These are phyloP conservation scores for Penicillium palitans DNA, from an alignment of 2,329 filamentous ascomycete species.

Conservation along the genomic window DNA sequence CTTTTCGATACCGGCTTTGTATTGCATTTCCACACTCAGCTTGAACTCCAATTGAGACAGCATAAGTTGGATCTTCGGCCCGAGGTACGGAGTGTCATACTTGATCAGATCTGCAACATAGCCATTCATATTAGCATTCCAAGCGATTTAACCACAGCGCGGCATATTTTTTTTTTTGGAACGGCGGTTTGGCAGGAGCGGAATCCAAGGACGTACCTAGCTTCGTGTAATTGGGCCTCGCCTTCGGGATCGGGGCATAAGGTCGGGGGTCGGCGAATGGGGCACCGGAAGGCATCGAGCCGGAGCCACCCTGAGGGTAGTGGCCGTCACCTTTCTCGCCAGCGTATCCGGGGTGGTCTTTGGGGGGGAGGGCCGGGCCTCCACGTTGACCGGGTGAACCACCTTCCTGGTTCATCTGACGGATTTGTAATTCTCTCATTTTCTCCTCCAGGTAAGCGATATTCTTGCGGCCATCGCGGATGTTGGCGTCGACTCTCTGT, in stretches of 20 bases:
- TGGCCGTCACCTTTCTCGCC: slow-evolving; percentile 56
- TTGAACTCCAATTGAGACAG: slow-evolving; percentile 98
- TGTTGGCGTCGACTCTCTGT: slow-evolving; percentile 87
- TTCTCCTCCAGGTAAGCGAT: slow-evolving; percentile 95
- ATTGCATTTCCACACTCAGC: slow-evolving; percentile 97
- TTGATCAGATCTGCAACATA: slow-evolving; percentile 82
- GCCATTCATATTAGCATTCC: slow-evolving; percentile 23
- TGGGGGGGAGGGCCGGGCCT: slow-evolving; percentile 65
- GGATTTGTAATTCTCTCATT: slow-evolving; percentile 82
- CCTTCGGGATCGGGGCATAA: slow-evolving; percentile 66
- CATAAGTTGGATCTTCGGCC: slow-evolving; percentile 98
- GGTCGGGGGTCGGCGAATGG: slow-evolving; percentile 76
- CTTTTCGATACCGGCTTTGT: slow-evolving; percentile 98
- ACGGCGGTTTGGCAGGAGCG: background rate
- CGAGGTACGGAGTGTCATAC: slow-evolving; percentile 93
- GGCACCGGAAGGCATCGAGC: slow-evolving; percentile 76
- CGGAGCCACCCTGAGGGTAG: slow-evolving; percentile 62
- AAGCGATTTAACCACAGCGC: slow-evolving; percentile 5
- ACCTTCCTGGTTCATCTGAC: slow-evolving; percentile 62
- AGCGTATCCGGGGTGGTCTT: slow-evolving; percentile 61
- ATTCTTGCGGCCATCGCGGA: slow-evolving; percentile 89
- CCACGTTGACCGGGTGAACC: slow-evolving; percentile 51
- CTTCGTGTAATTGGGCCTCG: slow-evolving; percentile 90
- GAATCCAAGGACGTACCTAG: slow-evolving; percentile 65
- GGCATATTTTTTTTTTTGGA: background rate